A percentile compares a stretch with the other conserved stretches of the same genome.
Evolutionary conservation across 148 eudicot species (phyloP).

Genomic region (Polygonum maritimum): DNA sequence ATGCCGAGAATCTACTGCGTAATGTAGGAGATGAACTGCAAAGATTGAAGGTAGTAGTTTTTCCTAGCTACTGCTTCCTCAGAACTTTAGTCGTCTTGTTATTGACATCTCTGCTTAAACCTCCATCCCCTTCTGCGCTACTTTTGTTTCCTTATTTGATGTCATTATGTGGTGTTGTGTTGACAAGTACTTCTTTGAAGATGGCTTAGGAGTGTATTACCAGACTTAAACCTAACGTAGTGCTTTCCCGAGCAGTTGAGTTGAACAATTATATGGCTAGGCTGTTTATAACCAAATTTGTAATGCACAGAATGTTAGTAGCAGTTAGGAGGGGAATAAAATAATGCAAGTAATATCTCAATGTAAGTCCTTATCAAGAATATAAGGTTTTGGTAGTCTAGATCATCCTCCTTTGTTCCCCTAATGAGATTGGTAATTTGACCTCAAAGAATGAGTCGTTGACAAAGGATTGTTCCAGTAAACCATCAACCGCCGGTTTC

Average conservation of each 20-base stretch:
- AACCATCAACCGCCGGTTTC: neutral
- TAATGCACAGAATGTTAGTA: neutral
- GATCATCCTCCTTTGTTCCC: neutral
- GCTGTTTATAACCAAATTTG: neutral
- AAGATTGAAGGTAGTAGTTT: conserved; percentile 45
- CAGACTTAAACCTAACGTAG: neutral
- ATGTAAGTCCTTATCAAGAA: neutral
- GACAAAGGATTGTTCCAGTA: neutral
- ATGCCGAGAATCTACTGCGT: conserved; percentile 35
- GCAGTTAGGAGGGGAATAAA: neutral
- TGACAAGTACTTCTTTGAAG: neutral
- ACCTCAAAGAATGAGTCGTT: neutral
- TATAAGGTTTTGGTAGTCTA: neutral
- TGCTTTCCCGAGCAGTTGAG: neutral
- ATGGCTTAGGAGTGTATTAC: neutral
- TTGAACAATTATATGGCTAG: neutral
- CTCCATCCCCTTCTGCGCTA: neutral
- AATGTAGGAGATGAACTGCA: conserved; percentile 26
- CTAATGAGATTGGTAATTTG: neutral
- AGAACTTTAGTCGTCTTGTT: neutral
- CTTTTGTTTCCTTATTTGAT: neutral
- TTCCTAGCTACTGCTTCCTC: neutral
- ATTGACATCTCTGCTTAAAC: neutral
- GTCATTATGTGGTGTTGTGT: neutral
- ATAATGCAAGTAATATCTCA: neutral